Evolutionary conservation across 148 eudicot genomes (phyloP), one percentile per base, ranked within the genome.

Genomic region (Simmondsia chinensis): DNA sequence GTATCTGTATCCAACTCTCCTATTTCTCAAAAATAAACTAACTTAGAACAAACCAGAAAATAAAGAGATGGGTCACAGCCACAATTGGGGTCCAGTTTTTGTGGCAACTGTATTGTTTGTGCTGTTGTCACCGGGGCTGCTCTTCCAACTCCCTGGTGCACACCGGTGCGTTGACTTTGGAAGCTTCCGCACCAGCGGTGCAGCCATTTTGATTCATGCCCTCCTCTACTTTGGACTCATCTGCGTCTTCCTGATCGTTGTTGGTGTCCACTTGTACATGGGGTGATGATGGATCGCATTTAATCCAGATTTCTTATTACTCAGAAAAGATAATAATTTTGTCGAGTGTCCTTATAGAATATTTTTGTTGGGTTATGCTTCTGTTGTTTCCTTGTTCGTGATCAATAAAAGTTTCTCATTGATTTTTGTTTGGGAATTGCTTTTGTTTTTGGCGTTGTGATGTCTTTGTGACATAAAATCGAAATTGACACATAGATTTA

Each of bases 101-200:
- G 71, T 71, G 24, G 64, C 74, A 2, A 57, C 65, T 45, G 30
- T 73, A 18, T 60, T 77, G 32, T 77, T 77, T 37, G 68, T 73
- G 45, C 43, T 77, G 52, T 48, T 77, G 0, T 32, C 80, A 24
- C 80, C 84, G 1, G 84, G 84, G 34, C 33, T 77, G 42, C 51
- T 77, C 13, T 77, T 77, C 31, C 84, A 70, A 29, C 53, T 77
- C 13, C 84, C 84, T 0, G 84, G 74, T 9, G 33, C 39, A 0
- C 49, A 52, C 5, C 42, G 77, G 39, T 68, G 63, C 38, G 66
- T 79, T 5, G 86, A 74, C 27, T 74, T 79, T 32, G 73, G 68
- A 21, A 71, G 10, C 18, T 58, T 79, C 24, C 63, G 41, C 15
- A 79, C 86, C 0, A 65, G 80, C 33, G 75, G 67, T 7, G 70